Evolutionary conservation across 441 rosid species (phyloP), one percentile per base, ranked within the genome.

Genomic region (Pelargonium australe): DNA sequence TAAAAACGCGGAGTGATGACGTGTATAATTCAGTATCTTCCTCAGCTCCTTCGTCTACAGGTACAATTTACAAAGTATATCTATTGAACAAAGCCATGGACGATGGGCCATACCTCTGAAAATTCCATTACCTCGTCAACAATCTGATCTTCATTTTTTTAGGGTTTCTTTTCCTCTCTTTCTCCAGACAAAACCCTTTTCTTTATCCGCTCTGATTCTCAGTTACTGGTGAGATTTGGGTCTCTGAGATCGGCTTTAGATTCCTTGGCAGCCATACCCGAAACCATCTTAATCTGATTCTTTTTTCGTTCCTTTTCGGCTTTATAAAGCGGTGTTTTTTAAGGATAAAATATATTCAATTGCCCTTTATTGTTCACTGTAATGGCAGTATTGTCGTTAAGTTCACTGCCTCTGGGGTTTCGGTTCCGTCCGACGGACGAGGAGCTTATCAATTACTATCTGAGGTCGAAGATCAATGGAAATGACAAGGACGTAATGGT

Each of bases 381-480:
- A 9, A 74, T 77, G 79, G 75, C 70, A 16, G 77, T 49, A 44
- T 10, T 79, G 44, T 47, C 82, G 23, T 23, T 75, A 61, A 75
- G 28, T 69, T 71, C 83, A 3, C 73, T 83, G 25, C 87, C 87
- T 41, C 73, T 83, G 66, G 87, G 87, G 25, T 83, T 76, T 74
- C 68, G 87, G 72, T 84, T 84, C 70, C 44, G 85, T 23, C 87
- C 87, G 11, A 78, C 87, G 0, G 87, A 84, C 25, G 81, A 68
- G 63, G 87, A 84, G 72, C 68, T 81, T 20, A 74, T 81, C 5
- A 68, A 84, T 55, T 85, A 67, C 78, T 91, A 89, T 79, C 77
- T 91, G 67, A 80, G 94, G 13, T 66, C 70, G 19, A 91, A 91
- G 80, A 87, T 91, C 72, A 91, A 89, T 57, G 92, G 96, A 1